phyloP scores from a whole-genome alignment of 139 green algal genomes.

The Picochlorum sp. region DNA sequence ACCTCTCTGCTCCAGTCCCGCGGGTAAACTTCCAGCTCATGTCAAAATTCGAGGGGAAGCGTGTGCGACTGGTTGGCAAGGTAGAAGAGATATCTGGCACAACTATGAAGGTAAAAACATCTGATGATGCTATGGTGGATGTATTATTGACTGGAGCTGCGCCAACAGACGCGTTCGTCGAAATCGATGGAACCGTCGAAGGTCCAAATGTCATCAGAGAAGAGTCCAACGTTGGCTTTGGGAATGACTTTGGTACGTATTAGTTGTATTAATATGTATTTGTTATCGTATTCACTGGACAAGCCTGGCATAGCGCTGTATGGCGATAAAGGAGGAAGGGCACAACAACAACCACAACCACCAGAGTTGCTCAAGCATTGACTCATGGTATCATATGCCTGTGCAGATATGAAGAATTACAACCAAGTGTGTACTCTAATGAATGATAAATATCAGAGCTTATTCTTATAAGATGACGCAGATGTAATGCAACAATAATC shows the following conservation, averaged over 20 bases:
- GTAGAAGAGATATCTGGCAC: slow-evolving; percentile 23
- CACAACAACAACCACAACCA: too few relatives aligned
- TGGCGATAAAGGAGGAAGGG: too few relatives aligned
- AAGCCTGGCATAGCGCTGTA: too few relatives aligned
- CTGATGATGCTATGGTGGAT: slow-evolving; percentile 37
- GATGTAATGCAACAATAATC: too few relatives aligned
- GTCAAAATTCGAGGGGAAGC: slow-evolving; percentile 31
- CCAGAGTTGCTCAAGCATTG: too few relatives aligned
- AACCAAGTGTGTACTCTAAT: slow-evolving; percentile 55
- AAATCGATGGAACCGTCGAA: slow-evolving; percentile 56
- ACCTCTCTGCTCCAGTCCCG: slow-evolving; percentile 21
- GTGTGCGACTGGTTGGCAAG: slow-evolving; percentile 43
- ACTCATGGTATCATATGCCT: neutral
- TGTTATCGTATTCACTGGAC: neutral
- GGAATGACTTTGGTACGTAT: slow-evolving; percentile 54
- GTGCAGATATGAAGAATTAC: slow-evolving; percentile 60
- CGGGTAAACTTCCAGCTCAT: slow-evolving; percentile 45
- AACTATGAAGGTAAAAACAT: slow-evolving; percentile 23
- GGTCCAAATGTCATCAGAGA: slow-evolving; percentile 39
- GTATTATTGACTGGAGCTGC: slow-evolving; percentile 18
- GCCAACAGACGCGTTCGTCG: slow-evolving; percentile 27
- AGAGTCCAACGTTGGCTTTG: slow-evolving; percentile 33
- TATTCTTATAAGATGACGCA: slow-evolving; percentile 31
- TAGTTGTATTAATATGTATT: neutral
- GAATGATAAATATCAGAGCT: slow-evolving; percentile 27